These are phyloP conservation scores for Trametes pubescens DNA, from an alignment of 1,284 basidiomycete genomes.

Conservation along the genomic window DNA sequence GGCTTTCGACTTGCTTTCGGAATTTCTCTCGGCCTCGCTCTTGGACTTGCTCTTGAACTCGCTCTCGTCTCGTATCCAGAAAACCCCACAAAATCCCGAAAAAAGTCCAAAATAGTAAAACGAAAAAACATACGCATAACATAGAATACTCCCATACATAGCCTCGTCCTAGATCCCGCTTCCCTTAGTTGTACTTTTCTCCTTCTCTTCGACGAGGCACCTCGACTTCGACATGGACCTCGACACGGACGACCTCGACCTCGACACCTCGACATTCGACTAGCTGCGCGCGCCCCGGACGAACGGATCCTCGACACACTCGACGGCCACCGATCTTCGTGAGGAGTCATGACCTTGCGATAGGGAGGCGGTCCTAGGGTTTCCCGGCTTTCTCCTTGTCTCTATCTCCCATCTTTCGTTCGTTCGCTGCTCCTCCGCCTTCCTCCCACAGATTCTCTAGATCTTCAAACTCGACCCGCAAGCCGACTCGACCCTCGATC, in stretches of 20 bases:
- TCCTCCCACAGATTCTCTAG: neutral
- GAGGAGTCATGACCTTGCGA: neutral
- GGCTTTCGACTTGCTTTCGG: neutral
- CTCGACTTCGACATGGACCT: neutral
- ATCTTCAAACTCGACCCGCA: neutral
- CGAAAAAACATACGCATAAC: neutral
- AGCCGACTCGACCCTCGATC: neutral
- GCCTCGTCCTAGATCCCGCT: neutral
- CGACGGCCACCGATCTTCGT: neutral
- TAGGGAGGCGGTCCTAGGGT: neutral
- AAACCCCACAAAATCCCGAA: neutral
- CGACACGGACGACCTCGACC: neutral
- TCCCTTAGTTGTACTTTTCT: neutral
- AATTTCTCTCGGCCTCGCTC: neutral
- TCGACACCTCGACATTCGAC: no score
- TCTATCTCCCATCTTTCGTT: neutral
- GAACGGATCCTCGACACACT: neutral
- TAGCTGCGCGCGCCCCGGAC: neutral
- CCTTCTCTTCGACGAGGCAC: neutral
- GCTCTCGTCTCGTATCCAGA: neutral
- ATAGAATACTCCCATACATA: neutral
- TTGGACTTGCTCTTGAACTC: neutral
- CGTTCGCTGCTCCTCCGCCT: neutral
- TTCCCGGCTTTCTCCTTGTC: neutral
- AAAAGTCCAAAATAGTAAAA: neutral